These are phyloP conservation scores for Cucurbita ficifolia DNA, from an alignment of 306 rosid species.

Conservation along the genomic window DNA sequence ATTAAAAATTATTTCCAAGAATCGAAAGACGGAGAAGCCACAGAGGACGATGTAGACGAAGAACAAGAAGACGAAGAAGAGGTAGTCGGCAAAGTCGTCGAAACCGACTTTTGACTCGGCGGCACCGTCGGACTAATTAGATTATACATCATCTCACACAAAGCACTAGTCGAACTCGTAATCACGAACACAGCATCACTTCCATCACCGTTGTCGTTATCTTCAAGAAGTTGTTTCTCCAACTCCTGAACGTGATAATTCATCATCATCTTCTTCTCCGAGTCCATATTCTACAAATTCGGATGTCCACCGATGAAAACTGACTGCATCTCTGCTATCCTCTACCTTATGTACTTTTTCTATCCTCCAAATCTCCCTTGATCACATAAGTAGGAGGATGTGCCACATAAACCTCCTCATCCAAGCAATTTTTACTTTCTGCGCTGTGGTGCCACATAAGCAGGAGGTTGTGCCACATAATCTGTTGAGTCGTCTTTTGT, in stretches of 20 bases:
- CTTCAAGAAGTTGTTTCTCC: conserved; percentile 73
- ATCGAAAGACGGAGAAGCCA: conserved; percentile 32
- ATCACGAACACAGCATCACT: conserved; percentile 48
- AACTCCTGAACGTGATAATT: conserved; percentile 49
- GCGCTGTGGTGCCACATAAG: too few relatives aligned
- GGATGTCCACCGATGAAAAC: too few relatives aligned
- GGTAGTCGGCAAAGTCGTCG: too few relatives aligned
- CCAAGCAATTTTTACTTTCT: too few relatives aligned
- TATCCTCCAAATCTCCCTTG: too few relatives aligned
- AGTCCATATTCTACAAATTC: conserved; percentile 14
- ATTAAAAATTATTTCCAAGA: conserved; percentile 42
- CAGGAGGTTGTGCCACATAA: too few relatives aligned
- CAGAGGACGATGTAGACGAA: conserved; percentile 41
- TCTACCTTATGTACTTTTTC: too few relatives aligned
- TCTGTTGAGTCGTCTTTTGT: too few relatives aligned
- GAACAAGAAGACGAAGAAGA: conserved; percentile 40
- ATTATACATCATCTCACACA: conserved; percentile 71
- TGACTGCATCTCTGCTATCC: too few relatives aligned
- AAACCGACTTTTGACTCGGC: conserved; percentile 20
- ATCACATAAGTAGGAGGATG: too few relatives aligned
- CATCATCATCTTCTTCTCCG: conserved; percentile 38
- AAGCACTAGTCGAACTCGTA: conserved; percentile 35
- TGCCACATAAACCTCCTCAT: too few relatives aligned
- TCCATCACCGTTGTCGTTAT: conserved; percentile 45
- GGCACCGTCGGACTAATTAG: conserved; percentile 24